phyloP scores from a whole-genome alignment of 805 yeast species.

The Zygoascus flipseniorum region DNA sequence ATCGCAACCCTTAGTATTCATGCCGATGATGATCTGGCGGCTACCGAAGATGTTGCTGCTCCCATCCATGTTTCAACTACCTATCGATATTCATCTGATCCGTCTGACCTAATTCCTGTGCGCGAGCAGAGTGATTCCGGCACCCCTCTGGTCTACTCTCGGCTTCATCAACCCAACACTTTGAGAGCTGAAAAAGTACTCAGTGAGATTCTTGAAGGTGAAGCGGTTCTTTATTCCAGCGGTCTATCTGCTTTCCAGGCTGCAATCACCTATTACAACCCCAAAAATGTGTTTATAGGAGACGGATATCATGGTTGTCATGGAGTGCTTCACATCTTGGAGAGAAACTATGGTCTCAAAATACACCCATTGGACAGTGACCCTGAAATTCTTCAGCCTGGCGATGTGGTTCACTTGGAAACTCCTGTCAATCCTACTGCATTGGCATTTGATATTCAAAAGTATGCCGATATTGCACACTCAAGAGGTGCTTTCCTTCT shows the following conservation, averaged over 20 bases:
- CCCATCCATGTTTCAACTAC: conserved; percentile 83
- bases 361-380: conserved; percentile 23
- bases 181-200: conserved; percentile 59
- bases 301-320: conserved; percentile 82
- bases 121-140: conserved; percentile 23
- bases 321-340: conserved; percentile 55
- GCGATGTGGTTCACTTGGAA: conserved; percentile 76
- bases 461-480: conserved; percentile 66
- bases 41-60: conserved; percentile 39
- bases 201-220: conserved; percentile 49
- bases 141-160: conserved; percentile 44
- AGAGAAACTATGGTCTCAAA: conserved; percentile 46
- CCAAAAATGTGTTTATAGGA: conserved; percentile 66
- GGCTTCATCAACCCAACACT: conserved; percentile 68
- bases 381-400: conserved; percentile 44
- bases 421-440: conserved; percentile 88
- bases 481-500: conserved; percentile 61
- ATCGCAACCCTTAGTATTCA: conserved; percentile 40
- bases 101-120: conserved; percentile 41
- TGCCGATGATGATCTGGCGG: conserved; percentile 49
- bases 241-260: conserved; percentile 81
- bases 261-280: conserved; percentile 58
- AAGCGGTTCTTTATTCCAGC: conserved; percentile 62
- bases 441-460: conserved; percentile 48
- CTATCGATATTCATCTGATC: conserved; percentile 55